Percentiles rank a stretch among this genome's conserved stretches.
Evolutionary conservation across 2,329 filamentous ascomycete genomes (phyloP).

Genomic region (Fusarium acutatum): DNA sequence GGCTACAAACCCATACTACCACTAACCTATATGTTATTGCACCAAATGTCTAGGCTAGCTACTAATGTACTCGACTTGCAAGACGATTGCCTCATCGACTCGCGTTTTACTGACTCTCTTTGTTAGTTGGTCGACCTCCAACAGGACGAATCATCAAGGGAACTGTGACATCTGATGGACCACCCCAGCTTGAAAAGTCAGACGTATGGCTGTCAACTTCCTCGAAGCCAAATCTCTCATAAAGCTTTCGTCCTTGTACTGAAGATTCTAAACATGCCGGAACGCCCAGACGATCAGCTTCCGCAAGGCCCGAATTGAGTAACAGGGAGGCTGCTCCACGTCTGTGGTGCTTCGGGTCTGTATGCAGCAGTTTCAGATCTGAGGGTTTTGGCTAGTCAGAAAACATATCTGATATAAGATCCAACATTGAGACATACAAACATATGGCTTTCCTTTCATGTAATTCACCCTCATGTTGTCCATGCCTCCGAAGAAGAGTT

Average conservation of each 20-base stretch:
- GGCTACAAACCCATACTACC: background rate
- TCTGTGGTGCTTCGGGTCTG: constrained; percentile 48
- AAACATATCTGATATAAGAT: too few species aligned
- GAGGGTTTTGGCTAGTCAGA: background rate
- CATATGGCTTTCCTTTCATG: constrained; percentile 45
- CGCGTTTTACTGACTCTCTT: background rate
- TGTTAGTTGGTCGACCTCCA: background rate
- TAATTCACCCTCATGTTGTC: constrained; percentile 42
- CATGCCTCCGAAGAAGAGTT: constrained; percentile 46
- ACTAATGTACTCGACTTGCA: background rate
- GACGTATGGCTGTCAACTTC: constrained; percentile 38
- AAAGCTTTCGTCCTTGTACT: constrained; percentile 43
- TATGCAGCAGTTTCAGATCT: constrained; percentile 52
- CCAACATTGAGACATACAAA: constrained; percentile 43
- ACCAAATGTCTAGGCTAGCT: background rate
- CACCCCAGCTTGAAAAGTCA: constrained; percentile 45
- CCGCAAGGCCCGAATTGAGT: constrained; percentile 46
- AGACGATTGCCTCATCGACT: background rate
- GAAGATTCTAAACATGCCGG: constrained; percentile 50
- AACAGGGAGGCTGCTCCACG: constrained; percentile 48
- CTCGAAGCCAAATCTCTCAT: constrained; percentile 49
- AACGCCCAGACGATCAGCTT: constrained; percentile 49
- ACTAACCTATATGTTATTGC: background rate
- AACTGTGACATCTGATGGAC: constrained; percentile 26
- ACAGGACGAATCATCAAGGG: constrained; percentile 40